These are phyloP conservation scores for Aspergillus oerlinghausenensis DNA, from an alignment of 2,329 filamentous ascomycete genomes.

Conservation along the genomic window DNA sequence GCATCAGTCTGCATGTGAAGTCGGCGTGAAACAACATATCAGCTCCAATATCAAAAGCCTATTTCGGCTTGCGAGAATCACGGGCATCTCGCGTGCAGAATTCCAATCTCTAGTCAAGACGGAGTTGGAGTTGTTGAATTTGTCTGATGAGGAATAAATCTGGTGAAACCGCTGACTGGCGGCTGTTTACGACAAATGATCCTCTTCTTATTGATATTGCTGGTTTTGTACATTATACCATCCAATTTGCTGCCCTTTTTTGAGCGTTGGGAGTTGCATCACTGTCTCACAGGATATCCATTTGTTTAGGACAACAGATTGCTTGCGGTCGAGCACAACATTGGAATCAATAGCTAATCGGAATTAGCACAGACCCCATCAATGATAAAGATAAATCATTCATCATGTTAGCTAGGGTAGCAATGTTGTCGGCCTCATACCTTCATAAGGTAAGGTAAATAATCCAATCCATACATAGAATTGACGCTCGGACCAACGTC, in stretches of 20 bases:
- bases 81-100: constrained; percentile 55
- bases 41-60: constrained; percentile 60
- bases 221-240: constrained; percentile 16
- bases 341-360: background rate
- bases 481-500: constrained; percentile 11
- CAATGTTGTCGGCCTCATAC: background rate
- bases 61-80: constrained; percentile 55
- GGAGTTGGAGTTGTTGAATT: constrained; percentile 54
- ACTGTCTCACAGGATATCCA: background rate
- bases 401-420: background rate
- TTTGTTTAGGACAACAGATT: background rate
- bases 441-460: background rate
- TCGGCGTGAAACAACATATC: constrained; percentile 61
- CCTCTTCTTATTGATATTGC: constrained; percentile 3
- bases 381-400: background rate
- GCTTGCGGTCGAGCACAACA: background rate
- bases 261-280: constrained; percentile 6
- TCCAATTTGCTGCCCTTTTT: background rate
- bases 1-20: constrained; percentile 50
- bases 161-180: background rate
- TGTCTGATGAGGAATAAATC: constrained; percentile 45
- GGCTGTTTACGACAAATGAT: background rate
- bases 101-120: constrained; percentile 57
- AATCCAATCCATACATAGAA: background rate
- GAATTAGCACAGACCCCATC: background rate